Evolutionary conservation across 1,284 basidiomycete species (phyloP), one percentile per base, ranked within the genome.

Genomic region (Apiotrichum porosum): DNA sequence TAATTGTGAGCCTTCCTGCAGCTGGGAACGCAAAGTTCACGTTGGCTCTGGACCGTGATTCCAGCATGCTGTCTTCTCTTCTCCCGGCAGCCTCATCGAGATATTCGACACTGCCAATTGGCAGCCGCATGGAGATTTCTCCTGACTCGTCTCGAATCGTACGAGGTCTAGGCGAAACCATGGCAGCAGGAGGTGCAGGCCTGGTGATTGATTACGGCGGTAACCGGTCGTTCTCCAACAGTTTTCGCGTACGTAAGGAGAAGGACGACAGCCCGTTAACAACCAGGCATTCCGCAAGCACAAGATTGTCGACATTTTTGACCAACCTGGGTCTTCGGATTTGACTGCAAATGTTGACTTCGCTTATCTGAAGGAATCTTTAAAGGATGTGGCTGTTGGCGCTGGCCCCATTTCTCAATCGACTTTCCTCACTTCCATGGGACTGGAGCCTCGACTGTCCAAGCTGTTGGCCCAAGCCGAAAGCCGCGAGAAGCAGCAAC

Each of bases 341-440:
- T 74, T 98, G 41, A 98, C 95, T 0, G 85, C 86, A 26, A 97
- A 98, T 64, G 94, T 99, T 43, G 92, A 98, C 72, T 99, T 98
- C 72, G 80, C 83, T 0, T 88, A 88, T 66, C 77, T 98, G 34
- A 80, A 80, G 58, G 88, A 93, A 69, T 84, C 89, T 0, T 75
- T 93, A 51, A 68, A 71, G 1, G 81, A 80, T 46, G 71, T 80
- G 4, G 83, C 74, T 67, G 66, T 75, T 12, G 65, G 80, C 0
- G 78, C 83, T 37, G 85, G 85, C 0, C 83, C 84, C 0, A 75
- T 91, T 17, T 65, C 81, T 0, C 89, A 93, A 72, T 75, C 78
- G 2, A 71, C 74, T 4, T 92, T 92, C 73, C 77, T 93, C 17
- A 72, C 75, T n/a, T 72, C 76, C 6, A 81, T 89, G 73, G 88